Evolutionary conservation across 805 yeast genomes (phyloP), one percentile per base, ranked within the genome.

Genomic region (Yamadazyma nakazawae): DNA sequence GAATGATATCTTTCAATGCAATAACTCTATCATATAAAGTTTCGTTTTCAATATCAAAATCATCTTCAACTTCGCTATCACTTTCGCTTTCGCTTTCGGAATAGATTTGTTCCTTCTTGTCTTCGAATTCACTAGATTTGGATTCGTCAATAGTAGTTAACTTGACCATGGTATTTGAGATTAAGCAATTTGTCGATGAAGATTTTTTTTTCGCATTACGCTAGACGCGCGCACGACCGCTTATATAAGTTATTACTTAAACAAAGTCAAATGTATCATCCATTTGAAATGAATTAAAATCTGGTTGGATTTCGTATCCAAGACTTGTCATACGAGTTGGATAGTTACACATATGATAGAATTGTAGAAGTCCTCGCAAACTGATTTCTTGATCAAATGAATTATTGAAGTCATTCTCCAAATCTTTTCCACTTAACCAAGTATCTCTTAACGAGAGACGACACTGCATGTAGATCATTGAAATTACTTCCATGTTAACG

Each of bases 1-100:
- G 88, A 43, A 94, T 74, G 45, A 92, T 87, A 64, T 94, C 97
- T 68, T 84, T 89, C 60, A 94, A 79, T 42, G 99, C 99, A 52
- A 81, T 80, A 53, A 94, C 67, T 79, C 99, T 86, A 59, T 94
- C 98, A 50, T 75, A 68, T 14, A 94, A 55, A 28, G 96, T 84
- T 75, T 94, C 99, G 62, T 84, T 81, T 61, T 82, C 87, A 48
- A 74, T 58, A 63, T 87, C 88, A 54, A 80, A 88, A 56, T 87
- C 95, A 52, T 82, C 88, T 48, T 83, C 84, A 45, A 66, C 63
- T 43, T 74, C 87, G 25, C 77, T 70, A 35, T 81, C 88, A 36
- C 64, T 60, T 10, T 63, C 68, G 31, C 60, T 67, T 24, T 70
- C 73, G 31, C 59, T 67, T 32, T 60, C 67, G 37, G 60, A 64